phyloP scores from a whole-genome alignment of 2,329 filamentous ascomycete species.

The Bipolaris gigantea region DNA sequence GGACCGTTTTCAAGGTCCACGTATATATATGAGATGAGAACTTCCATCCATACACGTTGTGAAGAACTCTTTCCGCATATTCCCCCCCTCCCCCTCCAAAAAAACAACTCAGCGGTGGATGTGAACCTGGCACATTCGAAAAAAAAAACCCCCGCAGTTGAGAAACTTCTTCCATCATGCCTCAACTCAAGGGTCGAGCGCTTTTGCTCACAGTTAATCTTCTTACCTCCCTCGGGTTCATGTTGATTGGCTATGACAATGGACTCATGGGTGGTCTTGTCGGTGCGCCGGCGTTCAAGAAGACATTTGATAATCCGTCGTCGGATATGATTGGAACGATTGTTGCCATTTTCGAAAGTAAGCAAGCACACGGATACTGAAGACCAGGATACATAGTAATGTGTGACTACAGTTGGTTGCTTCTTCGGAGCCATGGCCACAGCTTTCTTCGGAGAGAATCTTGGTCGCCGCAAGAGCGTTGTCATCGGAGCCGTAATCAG shows the following conservation, averaged over 20 bases:
- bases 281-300: slow-evolving; percentile 64
- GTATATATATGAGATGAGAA: background rate
- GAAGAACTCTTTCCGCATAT: background rate
- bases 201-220: slow-evolving; percentile 24
- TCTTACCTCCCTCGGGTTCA: slow-evolving; percentile 38
- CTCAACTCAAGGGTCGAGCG: slow-evolving; percentile 18
- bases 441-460: slow-evolving; percentile 55
- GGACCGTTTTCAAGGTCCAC: background rate
- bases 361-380: background rate
- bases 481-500: slow-evolving; percentile 19
- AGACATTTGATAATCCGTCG: slow-evolving; percentile 17
- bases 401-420: slow-evolving; percentile 40
- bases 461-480: slow-evolving; percentile 49
- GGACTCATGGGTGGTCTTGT: slow-evolving; percentile 71
- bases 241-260: slow-evolving; percentile 57
- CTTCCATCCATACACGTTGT: too few species aligned
- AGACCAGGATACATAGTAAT: background rate
- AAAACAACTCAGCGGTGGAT: background rate
- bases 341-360: slow-evolving; percentile 26
- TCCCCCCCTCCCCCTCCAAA: too few species aligned
- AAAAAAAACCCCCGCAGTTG: background rate
- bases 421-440: slow-evolving; percentile 44
- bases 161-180: slow-evolving; percentile 11
- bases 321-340: slow-evolving; percentile 24
- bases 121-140: background rate